A percentile compares a stretch with the other conserved stretches of the same genome.
These are phyloP conservation scores for Peronosclerospora sorghi DNA, from an alignment of 352 stramenopile species.

Conservation along the genomic window DNA sequence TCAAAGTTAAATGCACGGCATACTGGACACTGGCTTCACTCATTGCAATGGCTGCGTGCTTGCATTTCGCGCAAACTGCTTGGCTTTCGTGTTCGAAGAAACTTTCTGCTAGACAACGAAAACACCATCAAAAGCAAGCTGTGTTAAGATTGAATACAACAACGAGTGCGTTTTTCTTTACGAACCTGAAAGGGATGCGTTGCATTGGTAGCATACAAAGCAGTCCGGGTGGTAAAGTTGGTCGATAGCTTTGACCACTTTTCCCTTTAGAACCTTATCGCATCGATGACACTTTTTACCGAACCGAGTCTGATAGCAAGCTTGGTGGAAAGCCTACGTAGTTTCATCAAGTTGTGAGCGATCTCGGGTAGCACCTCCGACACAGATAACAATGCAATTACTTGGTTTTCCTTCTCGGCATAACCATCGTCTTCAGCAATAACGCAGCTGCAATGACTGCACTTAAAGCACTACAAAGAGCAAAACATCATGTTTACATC, in stretches of 20 bases:
- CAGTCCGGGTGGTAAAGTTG: slow-evolving; percentile 78
- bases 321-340: slow-evolving; percentile 60
- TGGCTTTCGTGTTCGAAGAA: slow-evolving; percentile 75
- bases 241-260: slow-evolving; percentile 77
- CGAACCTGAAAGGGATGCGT: slow-evolving; percentile 58
- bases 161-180: neutral
- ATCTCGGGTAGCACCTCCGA: neutral
- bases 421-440: slow-evolving; percentile 76
- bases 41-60: slow-evolving; percentile 56
- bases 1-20: slow-evolving; percentile 8
- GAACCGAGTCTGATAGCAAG: slow-evolving; percentile 65
- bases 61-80: slow-evolving; percentile 69
- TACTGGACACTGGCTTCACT: slow-evolving; percentile 35
- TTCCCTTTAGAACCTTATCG: slow-evolving; percentile 69
- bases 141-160: neutral
- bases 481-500: slow-evolving; percentile 2
- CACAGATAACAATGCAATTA: slow-evolving; percentile 6
- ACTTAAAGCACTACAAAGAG: slow-evolving; percentile 62
- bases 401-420: slow-evolving; percentile 70
- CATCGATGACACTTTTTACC: slow-evolving; percentile 75
- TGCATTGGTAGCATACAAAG: slow-evolving; percentile 75
- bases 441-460: slow-evolving; percentile 51
- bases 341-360: slow-evolving; percentile 2
- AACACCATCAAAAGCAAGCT: slow-evolving; percentile 4
- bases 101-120: slow-evolving; percentile 45